These are phyloP conservation scores for Paramecium caudatum DNA, from an alignment of 73 alveolate genomes.

Conservation along the genomic window DNA sequence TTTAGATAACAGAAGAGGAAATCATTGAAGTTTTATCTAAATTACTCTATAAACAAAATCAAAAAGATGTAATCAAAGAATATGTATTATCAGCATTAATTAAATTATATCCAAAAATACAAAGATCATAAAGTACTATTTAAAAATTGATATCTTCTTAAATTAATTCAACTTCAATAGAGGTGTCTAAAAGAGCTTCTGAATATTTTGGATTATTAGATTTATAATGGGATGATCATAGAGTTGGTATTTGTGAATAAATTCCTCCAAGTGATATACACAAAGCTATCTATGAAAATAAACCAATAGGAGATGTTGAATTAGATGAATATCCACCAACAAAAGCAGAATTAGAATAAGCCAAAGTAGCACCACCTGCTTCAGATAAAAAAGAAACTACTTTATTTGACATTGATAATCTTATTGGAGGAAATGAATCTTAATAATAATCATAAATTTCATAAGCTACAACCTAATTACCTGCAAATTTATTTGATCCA, in stretches of 20 bases:
- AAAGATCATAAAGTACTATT: neutral
- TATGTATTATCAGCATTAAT: slow-evolving; percentile 71
- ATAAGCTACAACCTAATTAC: neutral
- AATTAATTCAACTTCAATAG: slow-evolving; percentile 52
- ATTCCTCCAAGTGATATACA: slow-evolving; percentile 60
- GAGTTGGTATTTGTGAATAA: slow-evolving; percentile 63
- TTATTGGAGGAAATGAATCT: neutral
- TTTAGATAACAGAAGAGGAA: slow-evolving; percentile 70
- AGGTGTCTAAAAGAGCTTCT: slow-evolving; percentile 71
- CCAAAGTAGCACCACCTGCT: neutral
- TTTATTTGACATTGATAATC: neutral
- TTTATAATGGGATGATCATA: slow-evolving; percentile 61
- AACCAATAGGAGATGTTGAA: slow-evolving; percentile 75
- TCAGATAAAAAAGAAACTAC: neutral
- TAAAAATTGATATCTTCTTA: slow-evolving; percentile 60
- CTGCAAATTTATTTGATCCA: slow-evolving; percentile 61
- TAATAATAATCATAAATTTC: neutral
- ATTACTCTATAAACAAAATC: slow-evolving; percentile 42
- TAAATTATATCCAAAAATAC: slow-evolving; percentile 66
- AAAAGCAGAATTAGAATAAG: slow-evolving; percentile 20
- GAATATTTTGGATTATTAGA: slow-evolving; percentile 74
- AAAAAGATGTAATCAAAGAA: slow-evolving; percentile 69
- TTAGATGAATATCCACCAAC: slow-evolving; percentile 76
- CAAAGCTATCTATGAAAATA: slow-evolving; percentile 7
- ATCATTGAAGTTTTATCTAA: slow-evolving; percentile 33